phyloP scores from a whole-genome alignment of 441 rosid genomes.

The Aquilaria agallochum region DNA sequence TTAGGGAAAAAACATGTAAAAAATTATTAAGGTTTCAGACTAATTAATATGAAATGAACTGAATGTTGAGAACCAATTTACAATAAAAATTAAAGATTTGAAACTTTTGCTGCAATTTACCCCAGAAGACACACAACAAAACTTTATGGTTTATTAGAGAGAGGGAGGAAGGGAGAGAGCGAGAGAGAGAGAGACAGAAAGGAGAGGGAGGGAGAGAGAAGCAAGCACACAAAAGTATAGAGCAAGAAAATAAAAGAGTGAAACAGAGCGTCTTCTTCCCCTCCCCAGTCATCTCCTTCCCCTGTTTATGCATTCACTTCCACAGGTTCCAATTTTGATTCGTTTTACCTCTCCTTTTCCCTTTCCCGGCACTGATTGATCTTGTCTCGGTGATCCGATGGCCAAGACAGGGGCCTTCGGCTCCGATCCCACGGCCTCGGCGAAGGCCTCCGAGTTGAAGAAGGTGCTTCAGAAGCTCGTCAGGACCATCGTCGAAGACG shows the following conservation, averaged over 20 bases:
- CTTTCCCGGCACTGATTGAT: slow-evolving; percentile 10
- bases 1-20: no score
- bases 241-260: slow-evolving; percentile 16
- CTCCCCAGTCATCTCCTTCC: neutral
- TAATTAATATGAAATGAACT: no score
- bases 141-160: no score
- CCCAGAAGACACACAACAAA: no score
- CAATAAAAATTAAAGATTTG: no score
- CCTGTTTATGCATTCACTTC: slow-evolving; percentile 6
- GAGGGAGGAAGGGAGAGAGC: no score
- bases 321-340: neutral
- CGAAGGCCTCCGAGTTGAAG: slow-evolving; percentile 56
- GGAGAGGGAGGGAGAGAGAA: neutral
- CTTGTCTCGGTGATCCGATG: slow-evolving; percentile 34
- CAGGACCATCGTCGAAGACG: slow-evolving; percentile 55
- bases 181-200: neutral
- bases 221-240: neutral
- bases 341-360: neutral
- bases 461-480: slow-evolving; percentile 67
- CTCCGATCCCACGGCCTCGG: slow-evolving; percentile 61
- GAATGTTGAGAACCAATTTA: no score
- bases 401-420: slow-evolving; percentile 64
- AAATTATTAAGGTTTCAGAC: no score
- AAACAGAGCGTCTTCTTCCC: slow-evolving; percentile 20
- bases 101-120: no score